Evolutionary conservation across 306 rosid species (phyloP).

Genomic region (Heteromeles arbutifolia): DNA sequence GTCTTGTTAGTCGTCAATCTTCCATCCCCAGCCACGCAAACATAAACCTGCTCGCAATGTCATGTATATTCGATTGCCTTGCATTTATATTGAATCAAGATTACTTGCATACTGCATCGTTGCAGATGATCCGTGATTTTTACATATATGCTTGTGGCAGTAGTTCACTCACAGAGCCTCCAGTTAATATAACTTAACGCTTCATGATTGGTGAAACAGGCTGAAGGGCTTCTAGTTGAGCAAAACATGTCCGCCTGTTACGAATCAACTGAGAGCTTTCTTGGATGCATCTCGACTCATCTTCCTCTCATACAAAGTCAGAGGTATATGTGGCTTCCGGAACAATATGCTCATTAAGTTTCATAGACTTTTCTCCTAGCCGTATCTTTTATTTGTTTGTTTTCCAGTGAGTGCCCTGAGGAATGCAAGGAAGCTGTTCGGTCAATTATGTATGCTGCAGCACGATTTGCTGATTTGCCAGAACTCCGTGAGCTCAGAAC

Average conservation of each 20-base stretch:
- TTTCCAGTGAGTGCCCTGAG: conserved; percentile 69
- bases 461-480: conserved; percentile 65
- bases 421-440: conserved; percentile 83
- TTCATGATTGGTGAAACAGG: conserved; percentile 36
- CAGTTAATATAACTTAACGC: background rate
- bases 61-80: background rate
- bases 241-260: conserved; percentile 47
- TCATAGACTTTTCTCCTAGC: background rate
- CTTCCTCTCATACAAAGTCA: conserved; percentile 48
- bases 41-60: background rate
- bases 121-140: background rate
- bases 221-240: conserved; percentile 50
- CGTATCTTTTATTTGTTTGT: background rate
- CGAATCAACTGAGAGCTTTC: conserved; percentile 40
- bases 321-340: conserved; percentile 32
- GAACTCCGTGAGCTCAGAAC: conserved; percentile 65
- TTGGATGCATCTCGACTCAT: conserved; percentile 41
- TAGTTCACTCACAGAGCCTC: background rate
- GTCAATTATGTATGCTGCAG: conserved; percentile 69
- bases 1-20: too few species aligned
- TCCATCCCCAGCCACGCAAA: background rate
- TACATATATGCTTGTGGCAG: background rate
- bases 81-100: background rate
- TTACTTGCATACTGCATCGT: background rate
- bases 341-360: background rate